Base-by-base conservation (phyloP, 768 basidiomycete species). In the Mycena capillaripes region DNA sequence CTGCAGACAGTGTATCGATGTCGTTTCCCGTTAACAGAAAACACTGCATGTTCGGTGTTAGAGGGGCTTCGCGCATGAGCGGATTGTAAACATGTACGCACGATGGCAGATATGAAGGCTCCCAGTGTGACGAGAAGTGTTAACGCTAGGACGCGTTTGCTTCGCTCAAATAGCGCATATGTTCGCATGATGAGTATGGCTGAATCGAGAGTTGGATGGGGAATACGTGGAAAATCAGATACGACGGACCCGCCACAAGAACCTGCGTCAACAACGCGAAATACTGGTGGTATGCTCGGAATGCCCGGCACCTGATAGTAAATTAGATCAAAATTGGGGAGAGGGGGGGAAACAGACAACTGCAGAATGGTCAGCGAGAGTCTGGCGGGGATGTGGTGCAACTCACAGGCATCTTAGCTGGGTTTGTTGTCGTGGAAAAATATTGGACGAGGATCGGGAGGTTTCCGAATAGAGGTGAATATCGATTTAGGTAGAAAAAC, bases 401-500 rank as follows among this genome's bases (percentile, higher is more conserved):
- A 78, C 81, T 69, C 61, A 82, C 82, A 44, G 72, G 42, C 29
- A 75, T 65, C 74, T 84, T 84, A 10, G 52, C 61, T 0, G 78
- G 76, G 67, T 70, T 69, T 6, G 73, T 60, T n/a, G 81, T 79
- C 19, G 74, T 67, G 78, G 80, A 84, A 61, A 84, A 85, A 23
- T 74, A 79, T 56, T 84, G 80, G 5, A 81, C 53, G 32, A 83
- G 66, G 38, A 84, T 79, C 16, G 86, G 83, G 14, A 84, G 74
- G 40, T 85, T 86, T 8, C 83, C 82, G 16, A 83, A 64, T 8
- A 87, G 68, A 8, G 81, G 72, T n/a, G 83, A 27, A 62, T 87
- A 88, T 12, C 87, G 85, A 50, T 85, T 87, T 34, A 82, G 36
- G 58, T 83, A 82, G 78, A 88, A 87, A 4, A 87, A 75, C 21